Conservation (phyloP, 768 basidiomycete genomes). For the Candolleomyces efflorescens region DNA sequence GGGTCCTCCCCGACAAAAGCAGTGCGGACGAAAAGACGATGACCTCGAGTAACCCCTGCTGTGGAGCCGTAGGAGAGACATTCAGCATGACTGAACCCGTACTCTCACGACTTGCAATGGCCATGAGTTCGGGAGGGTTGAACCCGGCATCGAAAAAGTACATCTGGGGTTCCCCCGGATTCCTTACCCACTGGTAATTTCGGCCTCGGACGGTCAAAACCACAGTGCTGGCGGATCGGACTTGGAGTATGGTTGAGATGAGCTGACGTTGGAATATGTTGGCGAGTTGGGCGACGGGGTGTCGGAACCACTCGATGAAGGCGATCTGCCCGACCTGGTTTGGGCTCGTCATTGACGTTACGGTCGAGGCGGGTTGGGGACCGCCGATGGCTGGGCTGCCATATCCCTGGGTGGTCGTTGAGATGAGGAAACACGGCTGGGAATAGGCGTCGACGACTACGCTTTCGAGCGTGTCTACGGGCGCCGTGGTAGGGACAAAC, state of each 20-base stretch:
- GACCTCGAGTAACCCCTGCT: not conserved
- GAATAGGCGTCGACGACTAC: not conserved
- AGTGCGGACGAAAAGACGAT: not conserved
- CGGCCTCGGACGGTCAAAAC: not conserved
- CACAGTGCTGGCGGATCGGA: not conserved
- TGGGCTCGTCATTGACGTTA: not conserved
- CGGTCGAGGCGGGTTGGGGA: not conserved
- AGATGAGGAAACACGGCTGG: not conserved
- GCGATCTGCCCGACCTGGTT: not conserved
- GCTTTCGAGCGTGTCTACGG: not conserved
- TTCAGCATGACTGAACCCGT: not conserved
- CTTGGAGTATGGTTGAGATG: not conserved
- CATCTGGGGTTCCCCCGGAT: not conserved
- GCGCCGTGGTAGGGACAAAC: not conserved
- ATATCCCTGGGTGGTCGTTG: not conserved
- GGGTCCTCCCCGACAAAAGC: not conserved
- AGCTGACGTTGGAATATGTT: not conserved
- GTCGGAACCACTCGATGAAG: not conserved
- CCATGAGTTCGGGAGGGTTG: not conserved
- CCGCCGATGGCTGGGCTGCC: not conserved
- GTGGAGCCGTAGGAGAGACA: not conserved
- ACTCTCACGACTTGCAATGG: not conserved
- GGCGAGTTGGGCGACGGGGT: not conserved
- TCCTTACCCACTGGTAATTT: not conserved
- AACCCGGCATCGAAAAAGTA: not conserved